Percentiles rank a stretch among this genome's conserved stretches.
Evolutionary conservation across 805 yeast genomes (phyloP).

Genomic region (Candida montana): DNA sequence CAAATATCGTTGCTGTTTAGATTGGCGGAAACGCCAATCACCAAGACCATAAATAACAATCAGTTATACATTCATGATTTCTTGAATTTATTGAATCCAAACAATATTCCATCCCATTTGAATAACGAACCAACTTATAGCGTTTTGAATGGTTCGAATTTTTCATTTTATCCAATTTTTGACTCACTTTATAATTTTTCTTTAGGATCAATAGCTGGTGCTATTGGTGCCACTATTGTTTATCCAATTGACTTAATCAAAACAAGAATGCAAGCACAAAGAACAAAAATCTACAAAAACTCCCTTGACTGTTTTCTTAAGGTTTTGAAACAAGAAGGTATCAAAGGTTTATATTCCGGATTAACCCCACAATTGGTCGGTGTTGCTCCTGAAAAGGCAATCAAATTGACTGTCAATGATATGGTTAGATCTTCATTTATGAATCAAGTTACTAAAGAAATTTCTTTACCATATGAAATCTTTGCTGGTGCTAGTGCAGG

Average conservation of each 20-base stretch:
- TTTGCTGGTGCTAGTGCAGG: constrained; percentile 93
- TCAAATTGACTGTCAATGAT: constrained; percentile 91
- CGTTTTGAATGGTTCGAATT: constrained; percentile 24
- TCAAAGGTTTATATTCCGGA: constrained; percentile 85
- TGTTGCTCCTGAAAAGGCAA: constrained; percentile 98
- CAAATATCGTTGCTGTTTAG: constrained; percentile 34
- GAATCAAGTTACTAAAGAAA: constrained; percentile 40
- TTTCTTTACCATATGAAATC: constrained; percentile 60
- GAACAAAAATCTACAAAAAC: constrained; percentile 65
- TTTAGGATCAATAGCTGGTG: constrained; percentile 93
- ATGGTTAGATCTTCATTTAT: constrained; percentile 71
- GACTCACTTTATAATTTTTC: constrained; percentile 84
- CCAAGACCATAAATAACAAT: neutral
- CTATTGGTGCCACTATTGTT: constrained; percentile 96
- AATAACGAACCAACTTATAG: constrained; percentile 15
- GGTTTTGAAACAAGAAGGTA: constrained; percentile 71
- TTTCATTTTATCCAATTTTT: constrained; percentile 57
- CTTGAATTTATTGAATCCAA: constrained; percentile 36
- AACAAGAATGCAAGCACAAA: constrained; percentile 96
- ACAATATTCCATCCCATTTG: constrained; percentile 26
- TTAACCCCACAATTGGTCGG: constrained; percentile 92
- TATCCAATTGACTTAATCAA: constrained; percentile 95
- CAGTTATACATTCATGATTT: constrained; percentile 33
- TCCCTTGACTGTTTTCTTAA: constrained; percentile 83
- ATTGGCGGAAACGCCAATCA: constrained; percentile 11